These are phyloP conservation scores for Fusarium abutilonis DNA, from an alignment of 2,329 filamentous ascomycete species.

Conservation along the genomic window DNA sequence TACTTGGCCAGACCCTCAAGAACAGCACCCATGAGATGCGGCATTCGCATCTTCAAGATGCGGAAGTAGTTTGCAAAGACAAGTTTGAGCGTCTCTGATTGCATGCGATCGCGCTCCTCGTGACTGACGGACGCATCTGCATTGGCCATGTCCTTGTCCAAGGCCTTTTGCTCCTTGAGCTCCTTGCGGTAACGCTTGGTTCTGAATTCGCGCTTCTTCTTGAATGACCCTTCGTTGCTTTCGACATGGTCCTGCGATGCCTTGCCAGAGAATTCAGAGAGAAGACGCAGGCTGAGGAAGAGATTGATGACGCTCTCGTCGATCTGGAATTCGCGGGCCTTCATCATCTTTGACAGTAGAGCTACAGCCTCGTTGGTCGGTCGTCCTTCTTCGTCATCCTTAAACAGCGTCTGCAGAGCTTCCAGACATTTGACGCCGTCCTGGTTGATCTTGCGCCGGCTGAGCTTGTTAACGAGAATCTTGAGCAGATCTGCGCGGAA, in stretches of 20 bases:
- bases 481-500: conserved; percentile 88
- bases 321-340: conserved; percentile 80
- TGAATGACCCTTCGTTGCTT: conserved; percentile 61
- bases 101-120: conserved; percentile 92
- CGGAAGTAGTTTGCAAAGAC: conserved; percentile 97
- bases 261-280: conserved; percentile 88
- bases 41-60: conserved; percentile 83
- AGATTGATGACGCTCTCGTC: conserved; percentile 89
- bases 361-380: conserved; percentile 87
- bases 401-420: conserved; percentile 83
- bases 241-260: conserved; percentile 83
- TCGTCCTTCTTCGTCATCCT: conserved; percentile 87
- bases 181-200: conserved; percentile 89
- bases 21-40: conserved; percentile 94
- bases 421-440: conserved; percentile 82
- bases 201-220: conserved; percentile 83
- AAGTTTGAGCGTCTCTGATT: conserved; percentile 93
- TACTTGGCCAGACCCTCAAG: conserved; percentile 94
- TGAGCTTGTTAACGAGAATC: conserved; percentile 86
- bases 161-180: conserved; percentile 82
- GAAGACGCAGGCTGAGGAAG: conserved; percentile 86
- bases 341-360: conserved; percentile 94
- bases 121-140: conserved; percentile 91
- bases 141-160: conserved; percentile 93
- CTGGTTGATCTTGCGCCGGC: conserved; percentile 73